Conservation (phyloP, 768 basidiomycete genomes). For the Exidia glandulosa region DNA sequence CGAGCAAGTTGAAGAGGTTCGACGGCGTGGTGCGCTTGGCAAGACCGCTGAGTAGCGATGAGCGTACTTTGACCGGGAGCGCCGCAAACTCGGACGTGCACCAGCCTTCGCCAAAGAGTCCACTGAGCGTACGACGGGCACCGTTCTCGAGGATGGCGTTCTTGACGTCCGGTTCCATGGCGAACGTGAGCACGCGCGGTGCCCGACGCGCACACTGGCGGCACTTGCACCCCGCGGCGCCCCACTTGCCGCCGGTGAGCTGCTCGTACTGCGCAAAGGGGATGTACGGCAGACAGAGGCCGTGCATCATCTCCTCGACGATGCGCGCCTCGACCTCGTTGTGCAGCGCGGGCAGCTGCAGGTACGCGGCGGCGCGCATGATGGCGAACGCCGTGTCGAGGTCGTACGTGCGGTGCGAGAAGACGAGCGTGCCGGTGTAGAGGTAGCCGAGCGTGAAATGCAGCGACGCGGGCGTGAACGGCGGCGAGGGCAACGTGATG, state of each 20-base stretch:
- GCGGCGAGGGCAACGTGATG: conserved; percentile 74
- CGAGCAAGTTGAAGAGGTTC: conserved; percentile 61
- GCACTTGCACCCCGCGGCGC: conserved; percentile 74
- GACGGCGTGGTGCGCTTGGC: conserved; percentile 52
- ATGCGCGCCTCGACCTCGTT: conserved; percentile 76
- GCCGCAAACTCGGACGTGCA: conserved; percentile 68
- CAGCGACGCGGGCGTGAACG: conserved; percentile 88
- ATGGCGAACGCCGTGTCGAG: conserved; percentile 86
- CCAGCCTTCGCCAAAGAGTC: conserved; percentile 85
- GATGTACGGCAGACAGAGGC: conserved; percentile 75
- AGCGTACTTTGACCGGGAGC: conserved; percentile 53
- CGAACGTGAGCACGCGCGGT: conserved; percentile 77
- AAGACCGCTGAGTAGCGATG: conserved; percentile 62
- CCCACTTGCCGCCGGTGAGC: conserved; percentile 68
- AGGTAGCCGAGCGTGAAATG: conserved; percentile 93
- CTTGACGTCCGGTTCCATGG: conserved; percentile 62
- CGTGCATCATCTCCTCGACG: conserved; percentile 81
- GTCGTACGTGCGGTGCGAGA: conserved; percentile 89
- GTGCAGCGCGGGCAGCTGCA: conserved; percentile 59
- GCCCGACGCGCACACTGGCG: conserved; percentile 71
- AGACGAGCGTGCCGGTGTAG: conserved; percentile 88
- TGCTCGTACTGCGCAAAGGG: conserved; percentile 71
- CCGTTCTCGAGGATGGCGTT: conserved; percentile 61
- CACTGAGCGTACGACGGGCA: conserved; percentile 64
- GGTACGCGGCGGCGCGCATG: conserved; percentile 71